Percentiles rank a stretch among this genome's conserved stretches.
phyloP scores from a whole-genome alignment of 2,329 filamentous ascomycete genomes.

The Myriosclerotinia duriaeana region DNA sequence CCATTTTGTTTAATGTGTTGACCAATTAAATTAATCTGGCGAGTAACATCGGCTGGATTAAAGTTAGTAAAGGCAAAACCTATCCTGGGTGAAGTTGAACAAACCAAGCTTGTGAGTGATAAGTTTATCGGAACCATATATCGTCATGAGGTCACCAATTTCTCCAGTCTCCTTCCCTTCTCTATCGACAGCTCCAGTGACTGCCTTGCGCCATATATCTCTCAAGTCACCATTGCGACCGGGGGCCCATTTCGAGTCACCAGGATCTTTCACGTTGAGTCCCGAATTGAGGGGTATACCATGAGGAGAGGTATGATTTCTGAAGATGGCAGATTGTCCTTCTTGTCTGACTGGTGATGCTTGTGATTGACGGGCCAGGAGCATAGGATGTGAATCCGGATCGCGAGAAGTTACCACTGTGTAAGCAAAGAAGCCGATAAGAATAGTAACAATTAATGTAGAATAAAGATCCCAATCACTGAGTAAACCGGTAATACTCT shows the following conservation, averaged over 20 bases:
- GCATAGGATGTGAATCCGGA: conserved; percentile 86
- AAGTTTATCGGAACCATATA: conserved; percentile 72
- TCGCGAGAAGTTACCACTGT: conserved; percentile 70
- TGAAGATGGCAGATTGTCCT: conserved; percentile 81
- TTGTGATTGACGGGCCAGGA: conserved; percentile 81
- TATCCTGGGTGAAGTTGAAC: conserved; percentile 24
- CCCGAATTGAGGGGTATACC: conserved; percentile 77
- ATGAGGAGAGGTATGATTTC: conserved; percentile 81
- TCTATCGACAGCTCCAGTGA: conserved; percentile 62
- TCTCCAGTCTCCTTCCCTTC: conserved; percentile 60
- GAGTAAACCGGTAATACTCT: conserved; percentile 65
- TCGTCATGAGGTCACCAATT: conserved; percentile 71
- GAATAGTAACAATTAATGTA: conserved; percentile 65
- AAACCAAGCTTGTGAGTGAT: conserved; percentile 68
- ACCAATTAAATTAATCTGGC: conserved; percentile 85
- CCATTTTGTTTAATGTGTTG: conserved; percentile 70
- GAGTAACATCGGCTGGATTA: conserved; percentile 65
- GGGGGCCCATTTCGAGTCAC: conserved; percentile 76
- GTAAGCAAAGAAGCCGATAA: conserved; percentile 69
- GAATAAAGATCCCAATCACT: conserved; percentile 82
- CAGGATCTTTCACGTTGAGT: conserved; percentile 77
- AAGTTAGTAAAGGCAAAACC: conserved; percentile 29
- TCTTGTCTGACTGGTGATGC: conserved; percentile 77
- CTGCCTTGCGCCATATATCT: conserved; percentile 81
- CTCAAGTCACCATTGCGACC: conserved; percentile 87